Percentiles rank a stretch among this genome's conserved stretches.
Evolutionary conservation across 345 rosid species (phyloP).

Genomic region (Lepidium africanum): DNA sequence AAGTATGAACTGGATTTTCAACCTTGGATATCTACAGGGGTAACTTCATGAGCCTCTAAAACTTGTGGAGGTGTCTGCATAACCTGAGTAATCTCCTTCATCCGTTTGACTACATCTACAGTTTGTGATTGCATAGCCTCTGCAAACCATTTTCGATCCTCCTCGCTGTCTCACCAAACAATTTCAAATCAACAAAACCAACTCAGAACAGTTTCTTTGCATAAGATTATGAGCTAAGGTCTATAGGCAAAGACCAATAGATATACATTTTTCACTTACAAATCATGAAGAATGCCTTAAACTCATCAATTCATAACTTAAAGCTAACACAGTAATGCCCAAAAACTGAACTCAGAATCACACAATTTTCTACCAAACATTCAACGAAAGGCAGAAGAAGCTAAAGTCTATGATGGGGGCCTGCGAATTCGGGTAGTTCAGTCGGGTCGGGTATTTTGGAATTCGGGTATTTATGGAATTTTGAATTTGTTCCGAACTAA

Average conservation of each 20-base stretch:
- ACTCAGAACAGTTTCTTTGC: background rate
- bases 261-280: too few species aligned
- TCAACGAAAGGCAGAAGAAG: background rate
- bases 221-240: background rate
- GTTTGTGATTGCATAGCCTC: constrained; percentile 88
- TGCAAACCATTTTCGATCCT: constrained; percentile 83
- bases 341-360: background rate
- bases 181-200: background rate
- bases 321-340: background rate
- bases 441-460: too few species aligned
- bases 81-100: constrained; percentile 87
- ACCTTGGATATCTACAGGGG: constrained; percentile 68
- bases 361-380: background rate
- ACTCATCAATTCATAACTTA: background rate
- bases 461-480: too few species aligned
- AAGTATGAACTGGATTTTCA: background rate
- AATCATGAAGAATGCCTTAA: background rate
- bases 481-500: too few species aligned
- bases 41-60: constrained; percentile 68
- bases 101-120: constrained; percentile 64
- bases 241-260: too few species aligned
- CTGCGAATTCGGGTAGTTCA: too few species aligned
- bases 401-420: too few species aligned
- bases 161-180: constrained; percentile 45
- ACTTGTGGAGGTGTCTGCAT: constrained; percentile 68